Evolutionary conservation across 1,139 yeast genomes (phyloP).

Genomic region (Saccharomyces hybrid): DNA sequence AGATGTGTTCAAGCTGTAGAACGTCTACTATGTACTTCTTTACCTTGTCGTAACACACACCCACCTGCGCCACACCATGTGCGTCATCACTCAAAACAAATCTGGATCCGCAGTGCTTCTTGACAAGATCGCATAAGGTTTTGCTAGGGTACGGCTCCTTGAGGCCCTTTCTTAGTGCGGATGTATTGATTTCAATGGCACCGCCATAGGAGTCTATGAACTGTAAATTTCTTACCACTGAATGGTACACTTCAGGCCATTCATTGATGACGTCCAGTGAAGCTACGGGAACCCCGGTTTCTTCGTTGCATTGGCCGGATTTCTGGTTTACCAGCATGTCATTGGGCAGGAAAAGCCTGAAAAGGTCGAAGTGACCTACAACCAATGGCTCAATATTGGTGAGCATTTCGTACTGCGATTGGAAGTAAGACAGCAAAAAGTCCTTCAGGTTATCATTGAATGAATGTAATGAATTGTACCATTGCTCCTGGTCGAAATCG

Average conservation of each 20-base stretch:
- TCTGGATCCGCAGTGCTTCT: constrained; percentile 44
- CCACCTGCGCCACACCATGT: constrained; percentile 74
- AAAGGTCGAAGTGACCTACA: constrained; percentile 86
- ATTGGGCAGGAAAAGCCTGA: constrained; percentile 46
- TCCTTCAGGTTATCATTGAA: constrained; percentile 40
- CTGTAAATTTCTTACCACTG: constrained; percentile 50
- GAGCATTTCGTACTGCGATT: constrained; percentile 57
- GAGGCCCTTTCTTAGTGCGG: constrained; percentile 91
- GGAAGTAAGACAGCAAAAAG: constrained; percentile 57
- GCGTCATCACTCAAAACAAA: constrained; percentile 90
- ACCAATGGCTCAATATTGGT: constrained; percentile 51
- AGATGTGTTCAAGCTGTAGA: constrained; percentile 41
- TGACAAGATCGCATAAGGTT: constrained; percentile 50
- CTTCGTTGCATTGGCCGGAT: constrained; percentile 16
- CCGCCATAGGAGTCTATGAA: constrained; percentile 54
- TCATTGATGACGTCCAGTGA: constrained; percentile 32
- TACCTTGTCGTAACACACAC: constrained; percentile 61
- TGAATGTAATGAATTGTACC: constrained; percentile 46
- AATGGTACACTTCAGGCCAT: constrained; percentile 69
- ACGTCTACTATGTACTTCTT: constrained; percentile 43
- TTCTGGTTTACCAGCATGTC: constrained; percentile 16
- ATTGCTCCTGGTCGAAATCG: constrained; percentile 55
- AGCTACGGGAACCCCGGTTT: background rate
- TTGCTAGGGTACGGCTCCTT: constrained; percentile 68
- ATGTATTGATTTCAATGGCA: constrained; percentile 75